Conservation (phyloP, 2,329 filamentous ascomycete genomes). For the Epichloe amarillans region DNA sequence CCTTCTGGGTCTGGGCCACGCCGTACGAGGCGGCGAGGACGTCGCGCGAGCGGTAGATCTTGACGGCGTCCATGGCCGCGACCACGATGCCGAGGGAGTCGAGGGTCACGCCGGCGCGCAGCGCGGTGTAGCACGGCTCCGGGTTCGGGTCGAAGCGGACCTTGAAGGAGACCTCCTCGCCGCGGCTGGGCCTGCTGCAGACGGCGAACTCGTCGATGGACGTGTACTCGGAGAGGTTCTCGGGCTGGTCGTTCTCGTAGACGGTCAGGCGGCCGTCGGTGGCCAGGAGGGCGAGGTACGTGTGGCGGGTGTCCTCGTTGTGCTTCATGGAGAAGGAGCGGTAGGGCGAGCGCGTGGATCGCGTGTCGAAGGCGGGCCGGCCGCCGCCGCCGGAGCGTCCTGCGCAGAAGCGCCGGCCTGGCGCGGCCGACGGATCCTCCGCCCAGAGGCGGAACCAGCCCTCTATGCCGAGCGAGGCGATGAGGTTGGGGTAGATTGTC, state of each 20-base stretch:
- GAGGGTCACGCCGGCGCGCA: slow-evolving; percentile 67
- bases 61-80: slow-evolving; percentile 71
- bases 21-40: slow-evolving; percentile 38
- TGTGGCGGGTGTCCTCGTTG: slow-evolving; percentile 67
- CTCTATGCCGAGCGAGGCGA: slow-evolving; percentile 81
- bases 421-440: slow-evolving; percentile 71
- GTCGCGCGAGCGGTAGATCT: slow-evolving; percentile 66
- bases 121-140: slow-evolving; percentile 61
- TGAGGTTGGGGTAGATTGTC: slow-evolving; percentile 70
- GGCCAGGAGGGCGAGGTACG: slow-evolving; percentile 73
- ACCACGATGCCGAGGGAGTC: slow-evolving; percentile 74
- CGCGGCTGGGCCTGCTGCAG: slow-evolving; percentile 55
- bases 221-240: slow-evolving; percentile 64
- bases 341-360: slow-evolving; percentile 48
- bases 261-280: slow-evolving; percentile 69
- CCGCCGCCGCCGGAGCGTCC: slow-evolving; percentile 32
- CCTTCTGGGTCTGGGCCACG: slow-evolving; percentile 46
- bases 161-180: slow-evolving; percentile 77
- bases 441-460: slow-evolving; percentile 87
- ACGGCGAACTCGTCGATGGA: slow-evolving; percentile 66
- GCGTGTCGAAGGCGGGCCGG: slow-evolving; percentile 41
- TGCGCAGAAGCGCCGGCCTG: slow-evolving; percentile 68
- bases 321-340: slow-evolving; percentile 76
- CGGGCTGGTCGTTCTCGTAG: slow-evolving; percentile 74
- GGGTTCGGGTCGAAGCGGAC: slow-evolving; percentile 83